Base-by-base conservation (phyloP, 176 grass and related monocot genomes). In the Panicum miliaceum region DNA sequence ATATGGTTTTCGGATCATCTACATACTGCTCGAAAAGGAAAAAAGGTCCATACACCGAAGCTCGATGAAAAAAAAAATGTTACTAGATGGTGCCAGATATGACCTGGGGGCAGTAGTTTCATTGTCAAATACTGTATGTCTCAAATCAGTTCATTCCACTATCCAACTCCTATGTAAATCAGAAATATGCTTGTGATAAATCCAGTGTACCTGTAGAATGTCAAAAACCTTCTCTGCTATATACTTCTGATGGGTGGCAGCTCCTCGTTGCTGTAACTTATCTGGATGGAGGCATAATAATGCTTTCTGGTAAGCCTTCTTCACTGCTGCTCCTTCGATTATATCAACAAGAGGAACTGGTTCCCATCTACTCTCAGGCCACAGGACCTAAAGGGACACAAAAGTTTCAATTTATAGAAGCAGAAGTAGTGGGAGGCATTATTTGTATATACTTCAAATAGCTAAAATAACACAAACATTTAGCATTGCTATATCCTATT, bases 171-270 rank as follows among this genome's bases (percentile, higher is more conserved):
- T 52, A 63, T 45, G 62, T 53, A 53, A 47, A 68, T 68, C 37
- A 71, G 41, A 82, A 73, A 77, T 1, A 26, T 51, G 66, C 16
- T 61, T 56, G 65, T 50, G 79, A 67, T 65, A 73, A 91, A 32
- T 73, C 45, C 61, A 47, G n/a, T 74, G 50, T 99, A 99, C 96
- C 96, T 99, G 93, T 87, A 99, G 77, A 90, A 99, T 96, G 20
- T 92, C 89, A 67, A 99, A 95, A 89, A 96, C 93, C 70, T 89
- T 94, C 90, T 99, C 91, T 59, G 93, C 96, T 78, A 99, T 84
- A 69, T 94, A 95, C 78, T 92, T 99, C 45, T 99, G 89, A 82
- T 96, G 93, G 23, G 64, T 68, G n/a, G 82, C 80, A 88, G 63
- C 91, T 38, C 88, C 89, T 72, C 93, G 80, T 25, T 96, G 93